Evolutionary conservation across 2,329 filamentous ascomycete genomes (phyloP), one percentile per base, ranked within the genome.

Genomic region (Botrytis fabae): DNA sequence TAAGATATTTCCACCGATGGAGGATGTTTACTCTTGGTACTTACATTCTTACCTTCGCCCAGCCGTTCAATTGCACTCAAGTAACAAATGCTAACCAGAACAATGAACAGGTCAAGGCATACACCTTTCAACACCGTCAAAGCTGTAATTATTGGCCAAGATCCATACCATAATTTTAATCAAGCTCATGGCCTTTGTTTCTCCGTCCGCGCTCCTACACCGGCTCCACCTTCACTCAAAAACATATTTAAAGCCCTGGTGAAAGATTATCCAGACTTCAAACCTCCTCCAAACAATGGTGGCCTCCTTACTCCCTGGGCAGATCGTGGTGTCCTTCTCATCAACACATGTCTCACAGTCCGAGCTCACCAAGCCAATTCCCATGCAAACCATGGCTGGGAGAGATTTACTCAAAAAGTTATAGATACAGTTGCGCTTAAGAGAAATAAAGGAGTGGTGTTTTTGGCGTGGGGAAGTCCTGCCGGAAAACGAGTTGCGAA

Each of bases 101-200:
- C 44, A 48, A 73, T 60, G n/a, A 40, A 71, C 18, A 98, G 95
- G 95, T 98, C 95, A 74, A 92, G 94, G 40, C 92, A 97, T 82
- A 98, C 95, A 0, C 95, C 96, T 12, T 91, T 99, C 78, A 85
- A 91, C 84, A 91, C 87, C 22, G 95, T 98, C 82, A 97, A 97
- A 82, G 92, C 93, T 73, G 95, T 99, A 74, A 94, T 99, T 80
- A 83, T 98, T 71, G 96, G 96, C 76, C 96, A 99, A 84, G 96
- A 99, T 81, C 96, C 96, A 4, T 99, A 99, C 83, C 96, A 99
- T 85, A 97, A 97, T 82, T 82, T 90, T 81, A 97, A 97, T 82
- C 96, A 99, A 86, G 96, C 96, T 69, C 96, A 98, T 82, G 96
- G 96, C 61, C 90, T 99, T 74, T 95, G 93, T 81, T 99, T 99